Evolutionary conservation across 2,329 filamentous ascomycete genomes (phyloP), one percentile per base, ranked within the genome.

Genomic region (Remersonia thermophila): DNA sequence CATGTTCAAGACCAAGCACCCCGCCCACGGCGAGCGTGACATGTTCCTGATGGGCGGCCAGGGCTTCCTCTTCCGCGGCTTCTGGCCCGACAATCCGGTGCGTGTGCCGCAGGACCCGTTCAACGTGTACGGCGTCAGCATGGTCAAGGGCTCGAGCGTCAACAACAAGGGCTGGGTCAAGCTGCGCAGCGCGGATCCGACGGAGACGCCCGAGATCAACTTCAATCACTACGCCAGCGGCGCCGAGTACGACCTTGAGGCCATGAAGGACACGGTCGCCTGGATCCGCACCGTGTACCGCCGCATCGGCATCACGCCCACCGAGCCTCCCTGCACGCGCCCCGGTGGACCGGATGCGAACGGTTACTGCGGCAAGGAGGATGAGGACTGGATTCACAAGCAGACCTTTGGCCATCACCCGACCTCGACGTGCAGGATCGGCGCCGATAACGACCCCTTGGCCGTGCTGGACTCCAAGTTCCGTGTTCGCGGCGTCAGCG

Each of bases 151-250:
- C 27, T 37, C 41, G 27, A 59, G 67, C 0, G 64, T 65, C 36
- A 81, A 80, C 25, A 61, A 63, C 16, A 64, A 65, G 3, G 79
- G 79, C n/a, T 73, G 63, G 0, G 75, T 83, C 10, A 67, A 58
- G 1, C 61, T 83, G 1, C 61, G 59, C n/a, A 79, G 73, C 0
- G 58, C 66, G 0, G 65, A 80, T 47, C 76, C 77, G 0, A 65
- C 67, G 1, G 77, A 80, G 32, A 64, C 66, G 12, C 78, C 78
- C 0, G 54, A 66, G 12, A 77, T 78, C 48, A 62, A 67, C 48
- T 76, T 77, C 57, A 37, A 44, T 25, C 29, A 44, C n/a, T 42
- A 63, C 15, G 73, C 73, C 60, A 55, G 57, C 13, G 39, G 35
- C 17, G 38, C 35, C 2, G 41, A 30, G 33, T 27, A 37, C 16